These are phyloP conservation scores for Centrapalus pauciflorus DNA, from an alignment of 129 eudicot genomes.

Conservation along the genomic window DNA sequence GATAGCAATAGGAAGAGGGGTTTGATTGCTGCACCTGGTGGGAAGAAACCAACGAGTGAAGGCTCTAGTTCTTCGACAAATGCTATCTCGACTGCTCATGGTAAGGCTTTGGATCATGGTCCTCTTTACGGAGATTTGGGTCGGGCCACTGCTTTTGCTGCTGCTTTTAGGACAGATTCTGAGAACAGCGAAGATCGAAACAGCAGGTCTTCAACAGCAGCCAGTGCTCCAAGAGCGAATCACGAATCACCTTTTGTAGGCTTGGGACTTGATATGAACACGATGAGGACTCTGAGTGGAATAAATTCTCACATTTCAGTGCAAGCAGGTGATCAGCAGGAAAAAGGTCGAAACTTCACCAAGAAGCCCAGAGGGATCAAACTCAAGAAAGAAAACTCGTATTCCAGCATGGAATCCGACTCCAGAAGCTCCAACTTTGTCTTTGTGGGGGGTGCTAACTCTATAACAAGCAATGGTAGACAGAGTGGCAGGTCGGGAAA, in stretches of 20 bases:
- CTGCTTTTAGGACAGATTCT: conserved; percentile 55
- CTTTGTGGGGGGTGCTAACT: conserved; percentile 42
- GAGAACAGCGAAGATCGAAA: conserved; percentile 80
- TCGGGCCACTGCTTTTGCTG: conserved; percentile 27
- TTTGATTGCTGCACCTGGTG: conserved; percentile 7
- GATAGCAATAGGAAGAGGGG: conserved; percentile 52
- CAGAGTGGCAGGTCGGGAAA: conserved; percentile 32
- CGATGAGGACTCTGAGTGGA: conserved; percentile 26
- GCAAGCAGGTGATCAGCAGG: conserved; percentile 31
- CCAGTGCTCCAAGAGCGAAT: conserved; percentile 55
- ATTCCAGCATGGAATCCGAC: conserved; percentile 89
- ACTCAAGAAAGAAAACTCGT: conserved; percentile 74
- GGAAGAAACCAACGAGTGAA: conserved; percentile 48
- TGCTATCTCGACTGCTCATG: conserved; percentile 39
- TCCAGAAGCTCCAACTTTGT: conserved; percentile 73
- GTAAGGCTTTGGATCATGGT: conserved; percentile 19
- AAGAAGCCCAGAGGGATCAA: conserved; percentile 72
- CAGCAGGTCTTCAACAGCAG: conserved; percentile 87
- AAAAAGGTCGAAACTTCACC: conserved; percentile 31
- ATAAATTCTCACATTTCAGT: conserved; percentile 27
- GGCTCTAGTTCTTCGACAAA: conserved; percentile 70
- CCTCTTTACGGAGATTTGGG: conserved; percentile 28
- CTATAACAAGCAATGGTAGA: conserved; percentile 52
- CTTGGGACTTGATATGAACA: background rate
- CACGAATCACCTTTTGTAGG: conserved; percentile 16